Evolutionary conservation across 1,139 yeast species (phyloP).

Genomic region (Pichia sp.): DNA sequence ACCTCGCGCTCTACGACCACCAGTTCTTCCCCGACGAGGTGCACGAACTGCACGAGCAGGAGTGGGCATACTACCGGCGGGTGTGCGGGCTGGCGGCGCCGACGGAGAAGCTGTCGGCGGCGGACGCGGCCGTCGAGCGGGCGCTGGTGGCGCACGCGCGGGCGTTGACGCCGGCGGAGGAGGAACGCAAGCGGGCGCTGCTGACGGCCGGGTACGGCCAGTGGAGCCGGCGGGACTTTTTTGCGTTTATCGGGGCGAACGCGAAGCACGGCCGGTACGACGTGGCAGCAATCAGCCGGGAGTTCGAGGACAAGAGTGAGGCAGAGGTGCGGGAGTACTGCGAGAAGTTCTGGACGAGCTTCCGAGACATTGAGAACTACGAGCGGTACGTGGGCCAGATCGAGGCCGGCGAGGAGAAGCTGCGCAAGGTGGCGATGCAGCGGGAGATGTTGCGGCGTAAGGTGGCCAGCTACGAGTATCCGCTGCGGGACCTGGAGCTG

Average conservation of each 20-base stretch:
- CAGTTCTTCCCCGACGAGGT: conserved; percentile 66
- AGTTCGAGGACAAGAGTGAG: conserved; percentile 60
- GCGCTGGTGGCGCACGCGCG: conserved; percentile 60
- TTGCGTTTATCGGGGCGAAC: conserved; percentile 56
- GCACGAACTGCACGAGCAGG: conserved; percentile 61
- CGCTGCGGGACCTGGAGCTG: conserved; percentile 60
- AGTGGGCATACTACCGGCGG: conserved; percentile 55
- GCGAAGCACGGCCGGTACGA: conserved; percentile 69
- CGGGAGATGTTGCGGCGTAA: conserved; percentile 66
- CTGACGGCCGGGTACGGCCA: conserved; percentile 55
- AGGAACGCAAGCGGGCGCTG: conserved; percentile 49
- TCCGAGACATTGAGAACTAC: conserved; percentile 65
- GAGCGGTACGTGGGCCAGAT: conserved; percentile 64
- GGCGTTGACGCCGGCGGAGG: conserved; percentile 67
- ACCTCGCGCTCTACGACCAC: conserved; percentile 65
- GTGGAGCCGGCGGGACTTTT: conserved; percentile 73
- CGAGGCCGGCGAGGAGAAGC: conserved; percentile 73
- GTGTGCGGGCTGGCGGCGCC: conserved; percentile 43
- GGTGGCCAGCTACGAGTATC: conserved; percentile 51
- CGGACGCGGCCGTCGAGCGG: conserved; percentile 54
- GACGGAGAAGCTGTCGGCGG: conserved; percentile 41
- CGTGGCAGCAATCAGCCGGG: conserved; percentile 55
- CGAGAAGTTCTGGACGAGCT: conserved; percentile 61
- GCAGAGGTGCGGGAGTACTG: conserved; percentile 70
- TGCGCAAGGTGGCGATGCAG: conserved; percentile 51